Base-by-base conservation (phyloP, 176 grass and related monocot genomes). In the Avena eriantha region DNA sequence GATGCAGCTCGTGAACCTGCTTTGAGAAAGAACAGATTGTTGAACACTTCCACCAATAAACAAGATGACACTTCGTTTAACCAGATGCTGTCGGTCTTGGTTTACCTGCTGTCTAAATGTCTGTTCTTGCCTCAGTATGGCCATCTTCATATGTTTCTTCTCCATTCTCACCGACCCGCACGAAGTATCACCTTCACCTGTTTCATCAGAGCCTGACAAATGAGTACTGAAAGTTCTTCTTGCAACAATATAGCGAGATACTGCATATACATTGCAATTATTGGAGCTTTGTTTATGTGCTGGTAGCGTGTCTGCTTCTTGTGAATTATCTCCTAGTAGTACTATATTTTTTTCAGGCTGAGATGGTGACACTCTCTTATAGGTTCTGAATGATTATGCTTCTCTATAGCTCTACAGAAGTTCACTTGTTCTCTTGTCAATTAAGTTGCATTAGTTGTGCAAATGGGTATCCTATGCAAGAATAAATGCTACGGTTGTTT, bases 71-170 rank as follows among this genome's bases (percentile, higher is more conserved):
- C 26, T 31, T 14, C 36, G 8, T 84, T 53, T 59, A 24, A 64
- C 64, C 1, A 75, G 35, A 63, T 21, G 73, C 7, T 51, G 12
- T 10, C 67, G 54, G 15, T 51, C 63, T 56, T 68, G 65, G 55
- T 68, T n/a, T 91, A 93, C 94, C 94, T 95, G 94, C 49, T 93
- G 91, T 61, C 79, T 89, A 87, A 95, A 95, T 57, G 78, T 95
- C 56, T 87, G 87, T 68, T 95, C 94, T 59, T 95, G 94, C 66
- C 73, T 91, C 82, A 95, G 67, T n/a, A 95, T 93, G 53, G 87
- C 84, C 61, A 88, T 91, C 89, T 93, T 95, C 57, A 95, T 87
- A 49, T 75, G 86, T 60, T 95, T 85, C 73, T 91, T 95, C 70
- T 95, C 90, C 90, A 92, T 92, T 65, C 53, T 81, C 10, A 24